Evolutionary conservation across 2,329 filamentous ascomycete genomes (phyloP).

Genomic region (Exophiala phaeomuriformis): DNA sequence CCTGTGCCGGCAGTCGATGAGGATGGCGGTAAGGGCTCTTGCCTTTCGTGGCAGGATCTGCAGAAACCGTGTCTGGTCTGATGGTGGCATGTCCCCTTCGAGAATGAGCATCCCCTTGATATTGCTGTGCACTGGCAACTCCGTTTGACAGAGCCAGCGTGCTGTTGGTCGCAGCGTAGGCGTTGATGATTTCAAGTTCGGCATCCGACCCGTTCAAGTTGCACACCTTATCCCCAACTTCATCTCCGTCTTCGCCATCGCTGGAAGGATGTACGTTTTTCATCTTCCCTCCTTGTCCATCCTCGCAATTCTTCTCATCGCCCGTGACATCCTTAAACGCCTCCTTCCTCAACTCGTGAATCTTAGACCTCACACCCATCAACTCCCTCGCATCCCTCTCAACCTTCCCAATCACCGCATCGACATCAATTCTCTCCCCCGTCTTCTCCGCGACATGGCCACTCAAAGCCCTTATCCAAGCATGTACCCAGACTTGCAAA

Average conservation of each 20-base stretch:
- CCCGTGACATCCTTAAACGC: slow-evolving; percentile 1
- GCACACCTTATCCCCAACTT: background rate
- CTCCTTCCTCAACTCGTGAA: slow-evolving; percentile 7
- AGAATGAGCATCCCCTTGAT: background rate
- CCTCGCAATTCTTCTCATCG: background rate
- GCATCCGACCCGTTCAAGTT: background rate
- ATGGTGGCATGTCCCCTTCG: background rate
- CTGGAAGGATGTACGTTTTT: background rate
- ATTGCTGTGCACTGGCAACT: background rate
- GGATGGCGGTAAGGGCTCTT: slow-evolving; percentile 3
- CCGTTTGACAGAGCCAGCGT: background rate
- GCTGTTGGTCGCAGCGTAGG: background rate
- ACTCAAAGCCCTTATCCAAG: slow-evolving; percentile 13
- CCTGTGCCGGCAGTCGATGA: background rate
- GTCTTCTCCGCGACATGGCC: background rate
- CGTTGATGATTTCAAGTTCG: background rate
- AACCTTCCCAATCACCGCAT: slow-evolving; percentile 6
- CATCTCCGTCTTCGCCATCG: background rate
- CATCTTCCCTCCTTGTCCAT: background rate
- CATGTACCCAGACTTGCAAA: slow-evolving; percentile 15
- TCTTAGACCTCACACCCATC: slow-evolving; percentile 11
- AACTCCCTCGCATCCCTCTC: slow-evolving; percentile 5
- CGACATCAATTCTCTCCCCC: slow-evolving; percentile 6
- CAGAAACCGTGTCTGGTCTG: background rate
- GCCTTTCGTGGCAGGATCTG: slow-evolving; percentile 5